A percentile compares a stretch with the other conserved stretches of the same genome.
These are phyloP conservation scores for Citrus mangshanensis DNA, from an alignment of 345 rosid genomes.

Conservation along the genomic window DNA sequence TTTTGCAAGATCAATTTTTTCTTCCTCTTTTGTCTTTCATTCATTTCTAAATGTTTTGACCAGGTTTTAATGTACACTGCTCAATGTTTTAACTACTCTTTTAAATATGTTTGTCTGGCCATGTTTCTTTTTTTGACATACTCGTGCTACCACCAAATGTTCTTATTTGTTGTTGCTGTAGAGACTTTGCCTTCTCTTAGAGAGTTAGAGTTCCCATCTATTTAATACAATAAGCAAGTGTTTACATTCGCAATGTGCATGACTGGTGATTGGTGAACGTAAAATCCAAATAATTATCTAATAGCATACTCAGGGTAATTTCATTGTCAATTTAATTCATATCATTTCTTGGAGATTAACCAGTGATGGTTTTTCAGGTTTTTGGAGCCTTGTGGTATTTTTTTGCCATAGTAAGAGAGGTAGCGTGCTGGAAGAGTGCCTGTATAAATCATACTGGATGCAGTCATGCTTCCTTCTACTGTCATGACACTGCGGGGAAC, in stretches of 20 bases:
- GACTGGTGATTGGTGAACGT: too few relatives aligned
- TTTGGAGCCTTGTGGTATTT: conserved; percentile 35
- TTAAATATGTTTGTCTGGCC: background rate
- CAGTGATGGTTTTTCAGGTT: background rate
- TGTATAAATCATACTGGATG: conserved; percentile 16
- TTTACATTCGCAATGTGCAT: too few relatives aligned
- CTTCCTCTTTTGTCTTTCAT: background rate
- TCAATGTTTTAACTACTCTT: too few relatives aligned
- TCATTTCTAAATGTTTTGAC: background rate
- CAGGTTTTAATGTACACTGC: background rate
- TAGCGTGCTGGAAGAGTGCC: conserved; percentile 26
- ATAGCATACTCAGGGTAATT: too few relatives aligned
- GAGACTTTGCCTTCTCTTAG: background rate
- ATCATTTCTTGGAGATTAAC: too few relatives aligned
- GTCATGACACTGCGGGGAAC: conserved; percentile 8
- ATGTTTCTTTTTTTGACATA: background rate
- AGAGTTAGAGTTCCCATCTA: background rate
- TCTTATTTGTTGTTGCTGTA: background rate
- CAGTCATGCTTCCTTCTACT: conserved; percentile 5
- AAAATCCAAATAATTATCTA: too few relatives aligned
- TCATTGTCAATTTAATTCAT: too few relatives aligned
- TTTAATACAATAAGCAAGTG: too few relatives aligned
- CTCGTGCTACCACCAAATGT: background rate
- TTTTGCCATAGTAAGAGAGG: background rate
- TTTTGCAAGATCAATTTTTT: too few relatives aligned